Evolutionary conservation across 2,329 filamentous ascomycete genomes (phyloP), one percentile per base, ranked within the genome.

Genomic region (Pestalotiopsis sp.): DNA sequence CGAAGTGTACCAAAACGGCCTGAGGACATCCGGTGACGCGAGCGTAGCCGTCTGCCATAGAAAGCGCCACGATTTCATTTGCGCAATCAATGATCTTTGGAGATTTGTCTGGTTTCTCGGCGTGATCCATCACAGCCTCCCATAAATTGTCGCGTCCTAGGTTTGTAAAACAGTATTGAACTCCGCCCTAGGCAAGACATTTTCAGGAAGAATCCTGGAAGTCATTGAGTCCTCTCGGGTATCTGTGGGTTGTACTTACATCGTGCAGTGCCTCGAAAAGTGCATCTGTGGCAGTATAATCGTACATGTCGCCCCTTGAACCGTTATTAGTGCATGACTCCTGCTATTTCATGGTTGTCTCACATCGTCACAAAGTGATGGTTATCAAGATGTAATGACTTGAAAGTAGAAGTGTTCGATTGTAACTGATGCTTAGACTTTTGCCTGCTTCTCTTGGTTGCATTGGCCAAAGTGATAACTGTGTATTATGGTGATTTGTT

Each of bases 61-160:
- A 95, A 74, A 95, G 87, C 36, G 93, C 93, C 7, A 95, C 92
- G 92, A 95, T 95, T 90, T 95, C 92, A 72, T 93, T 93, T 0
- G 92, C 92, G 76, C 92, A 94, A 25, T 92, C 95, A 68, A 95
- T 91, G 70, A 94, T 91, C 66, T 84, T 86, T 2, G 92, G 92
- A 69, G 94, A 94, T n/a, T 87, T 83, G 45, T 83, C 87, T 66
- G 84, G 84, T 71, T 86, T 88, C 75, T 93, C 91, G 68, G 88
- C 88, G 75, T 93, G 90, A 23, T 91, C 92, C 76, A 93, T 90
- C 80, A 94, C 93, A 12, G 92, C 93, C 79, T 95, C 92, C 45
- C 89, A 90, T 2, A 92, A 92, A 75, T 95, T 90, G 73, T 92
- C 90, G 31, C 87, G 90, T n/a, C 90, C 90, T 36, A 92, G 82